Base-by-base conservation (phyloP, 768 basidiomycete species). In the Agaricus blazei region DNA sequence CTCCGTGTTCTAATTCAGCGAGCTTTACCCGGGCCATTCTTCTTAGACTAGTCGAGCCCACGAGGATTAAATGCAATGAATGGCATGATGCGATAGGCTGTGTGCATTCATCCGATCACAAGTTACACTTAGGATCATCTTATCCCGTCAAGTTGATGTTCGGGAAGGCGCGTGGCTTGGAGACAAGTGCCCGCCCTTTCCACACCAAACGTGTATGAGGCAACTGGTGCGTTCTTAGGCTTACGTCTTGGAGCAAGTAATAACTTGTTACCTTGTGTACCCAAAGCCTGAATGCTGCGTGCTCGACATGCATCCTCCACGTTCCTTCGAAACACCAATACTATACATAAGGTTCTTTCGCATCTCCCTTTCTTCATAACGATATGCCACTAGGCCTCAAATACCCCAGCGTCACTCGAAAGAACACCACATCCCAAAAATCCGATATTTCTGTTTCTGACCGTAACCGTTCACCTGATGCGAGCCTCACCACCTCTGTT, bases 241-340 rank as follows among this genome's bases (percentile, higher is more conserved):
- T 41, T 52, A 52, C 51, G 51, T 52, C 28, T 23, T 27, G 40
- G 41, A 28, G n/a, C 28, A 52, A 41, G 40, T 41, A 52, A 43
- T 40, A 48, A 19, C 15, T 48, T n/a, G 23, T 36, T 34, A 37
- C 29, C 48, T 36, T 36, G 40, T 41, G 40, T 41, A 41, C 24
- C 9, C n/a, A 31, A 15, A 36, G 48, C 28, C 31, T 44, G 42
- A 52, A 31, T 44, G 34, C 51, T 29, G 50, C 42, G 43, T 43
- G 19, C 7, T 9, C 19, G n/a, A 44, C 51, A 52, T 34, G 51
- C 51, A 36, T 29, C 27, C 12, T 24, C 51, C 42, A 52, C 51
- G 51, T 45, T 52, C 51, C 24, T 26, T 52, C 42, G 51, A 52
- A 52, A 52, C 51, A 44, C 42, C 8, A 45, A 8, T 12, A n/a